Conservation (phyloP, 768 basidiomycete genomes). For the Amanita rubescens region DNA sequence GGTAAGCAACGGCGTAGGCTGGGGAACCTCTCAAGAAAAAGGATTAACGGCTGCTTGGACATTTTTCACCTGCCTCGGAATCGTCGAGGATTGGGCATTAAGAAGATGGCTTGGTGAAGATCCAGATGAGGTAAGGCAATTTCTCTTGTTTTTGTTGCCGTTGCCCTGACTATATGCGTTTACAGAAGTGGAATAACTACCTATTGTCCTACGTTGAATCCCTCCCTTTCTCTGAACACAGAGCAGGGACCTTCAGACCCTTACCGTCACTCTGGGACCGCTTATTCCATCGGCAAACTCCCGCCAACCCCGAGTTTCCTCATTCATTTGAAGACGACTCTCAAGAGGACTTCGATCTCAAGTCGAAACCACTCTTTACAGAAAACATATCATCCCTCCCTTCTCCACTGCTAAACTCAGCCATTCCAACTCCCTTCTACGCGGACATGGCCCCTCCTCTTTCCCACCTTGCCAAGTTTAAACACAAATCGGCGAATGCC, state of each 20-base stretch:
- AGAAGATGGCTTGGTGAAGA: conserved; percentile 51
- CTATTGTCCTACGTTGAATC: conserved; percentile 50
- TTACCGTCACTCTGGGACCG: conserved; percentile 47
- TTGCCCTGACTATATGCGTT: background rate
- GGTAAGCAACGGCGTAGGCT: conserved; percentile 35
- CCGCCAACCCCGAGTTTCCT: background rate
- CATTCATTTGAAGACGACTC: background rate
- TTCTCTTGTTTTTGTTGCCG: background rate
- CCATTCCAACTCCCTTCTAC: conserved; percentile 1
- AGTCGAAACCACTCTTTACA: background rate
- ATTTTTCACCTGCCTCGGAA: conserved; percentile 41
- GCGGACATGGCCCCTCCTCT: conserved; percentile 1
- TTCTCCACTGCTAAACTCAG: background rate
- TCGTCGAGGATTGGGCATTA: conserved; percentile 48
- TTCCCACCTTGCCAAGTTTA: background rate
- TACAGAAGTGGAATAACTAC: conserved; percentile 63
- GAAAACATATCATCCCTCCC: background rate
- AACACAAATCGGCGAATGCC: background rate
- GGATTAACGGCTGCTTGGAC: conserved; percentile 52
- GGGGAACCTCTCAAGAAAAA: conserved; percentile 51
- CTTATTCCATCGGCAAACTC: conserved; percentile 23
- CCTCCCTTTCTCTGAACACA: conserved; percentile 44
- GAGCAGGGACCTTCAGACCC: conserved; percentile 54
- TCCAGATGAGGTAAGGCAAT: conserved; percentile 51
- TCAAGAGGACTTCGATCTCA: background rate